phyloP scores from a whole-genome alignment of 257 asterid species.

The Solanum sejunctum region DNA sequence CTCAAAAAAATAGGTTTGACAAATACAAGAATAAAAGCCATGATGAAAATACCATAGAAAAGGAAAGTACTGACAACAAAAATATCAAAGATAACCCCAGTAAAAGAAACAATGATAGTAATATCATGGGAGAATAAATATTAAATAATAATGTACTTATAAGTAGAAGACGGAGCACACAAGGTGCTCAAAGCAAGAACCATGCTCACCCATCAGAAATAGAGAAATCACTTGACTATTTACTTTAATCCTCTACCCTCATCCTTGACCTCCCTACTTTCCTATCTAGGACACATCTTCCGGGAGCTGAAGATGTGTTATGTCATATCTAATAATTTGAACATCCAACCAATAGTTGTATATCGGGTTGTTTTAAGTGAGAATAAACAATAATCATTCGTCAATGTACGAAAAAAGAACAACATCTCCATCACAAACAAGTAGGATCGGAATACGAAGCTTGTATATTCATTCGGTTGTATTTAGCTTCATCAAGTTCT shows the following conservation, averaged over 20 bases:
- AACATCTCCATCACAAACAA: neutral
- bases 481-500: neutral
- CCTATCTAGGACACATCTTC: neutral
- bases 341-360: neutral
- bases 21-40: neutral
- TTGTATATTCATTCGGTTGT: neutral
- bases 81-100: neutral
- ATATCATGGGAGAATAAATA: neutral
- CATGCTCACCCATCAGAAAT: neutral
- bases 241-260: neutral
- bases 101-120: neutral
- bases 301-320: neutral
- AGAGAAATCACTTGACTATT: neutral
- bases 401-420: neutral
- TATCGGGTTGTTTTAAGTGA: neutral
- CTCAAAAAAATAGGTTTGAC: neutral
- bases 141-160: neutral
- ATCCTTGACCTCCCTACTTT: neutral
- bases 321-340: neutral
- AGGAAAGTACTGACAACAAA: neutral
- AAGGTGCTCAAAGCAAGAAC: neutral
- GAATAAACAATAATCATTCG: neutral
- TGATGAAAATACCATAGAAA: neutral
- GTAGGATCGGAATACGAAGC: neutral
- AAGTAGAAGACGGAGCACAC: neutral